Evolutionary conservation across 2,329 filamentous ascomycete genomes (phyloP).

Genomic region (Nannizziopsis arthrosporioides): DNA sequence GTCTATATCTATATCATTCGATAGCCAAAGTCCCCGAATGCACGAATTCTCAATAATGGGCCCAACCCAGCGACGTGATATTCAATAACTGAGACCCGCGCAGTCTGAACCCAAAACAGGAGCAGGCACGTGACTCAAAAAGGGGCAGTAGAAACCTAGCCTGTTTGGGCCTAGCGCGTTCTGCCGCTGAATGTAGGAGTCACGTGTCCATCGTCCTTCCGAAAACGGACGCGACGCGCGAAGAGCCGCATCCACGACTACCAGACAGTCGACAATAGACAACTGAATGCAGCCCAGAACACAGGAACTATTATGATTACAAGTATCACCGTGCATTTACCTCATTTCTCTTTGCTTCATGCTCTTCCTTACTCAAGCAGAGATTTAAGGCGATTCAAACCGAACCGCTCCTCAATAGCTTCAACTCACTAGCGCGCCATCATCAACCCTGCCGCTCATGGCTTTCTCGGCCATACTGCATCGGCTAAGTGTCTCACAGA

Average conservation of each 20-base stretch:
- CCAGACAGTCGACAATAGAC: too few species aligned
- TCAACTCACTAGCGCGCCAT: not conserved
- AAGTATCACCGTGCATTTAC: too few species aligned
- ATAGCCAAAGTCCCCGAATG: too few species aligned
- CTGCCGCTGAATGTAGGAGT: not conserved
- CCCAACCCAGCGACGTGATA: not conserved
- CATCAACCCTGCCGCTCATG: not conserved
- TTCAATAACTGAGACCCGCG: not conserved
- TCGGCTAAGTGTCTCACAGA: conserved; percentile 61
- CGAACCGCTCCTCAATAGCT: not conserved
- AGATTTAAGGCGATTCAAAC: not conserved
- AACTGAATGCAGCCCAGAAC: too few species aligned
- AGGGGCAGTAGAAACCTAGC: not conserved
- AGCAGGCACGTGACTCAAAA: conserved; percentile 2
- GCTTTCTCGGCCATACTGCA: conserved; percentile 51
- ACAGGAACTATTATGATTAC: too few species aligned
- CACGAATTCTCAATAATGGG: too few species aligned
- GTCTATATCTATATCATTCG: too few species aligned
- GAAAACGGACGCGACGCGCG: too few species aligned
- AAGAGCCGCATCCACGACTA: too few species aligned
- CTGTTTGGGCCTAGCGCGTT: not conserved
- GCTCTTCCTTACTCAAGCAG: not conserved
- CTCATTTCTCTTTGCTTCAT: too few species aligned
- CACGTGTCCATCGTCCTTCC: not conserved
- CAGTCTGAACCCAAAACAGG: not conserved